phyloP scores from a whole-genome alignment of 2,329 filamentous ascomycete species.

The Tolypocladium guangdongense region DNA sequence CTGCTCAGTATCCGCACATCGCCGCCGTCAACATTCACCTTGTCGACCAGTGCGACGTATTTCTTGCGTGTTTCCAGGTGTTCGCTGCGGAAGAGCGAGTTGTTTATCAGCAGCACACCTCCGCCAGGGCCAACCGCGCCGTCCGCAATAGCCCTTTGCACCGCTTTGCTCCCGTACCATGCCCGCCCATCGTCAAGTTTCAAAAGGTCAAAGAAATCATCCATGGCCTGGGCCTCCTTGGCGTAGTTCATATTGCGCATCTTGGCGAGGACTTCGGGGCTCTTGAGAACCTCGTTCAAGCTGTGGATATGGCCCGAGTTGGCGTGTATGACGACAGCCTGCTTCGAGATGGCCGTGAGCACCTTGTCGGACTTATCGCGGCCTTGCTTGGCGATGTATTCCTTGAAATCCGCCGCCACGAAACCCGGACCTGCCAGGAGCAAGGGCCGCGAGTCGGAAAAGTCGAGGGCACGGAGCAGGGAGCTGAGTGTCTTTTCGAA shows the following conservation, averaged over 20 bases:
- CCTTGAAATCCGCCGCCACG: conserved; percentile 68
- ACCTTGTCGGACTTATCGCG: conserved; percentile 53
- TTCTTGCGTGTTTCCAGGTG: conserved; percentile 64
- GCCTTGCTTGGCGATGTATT: conserved; percentile 55
- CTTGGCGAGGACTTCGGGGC: conserved; percentile 62
- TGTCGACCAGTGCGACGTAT: conserved; percentile 80
- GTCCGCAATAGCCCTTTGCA: conserved; percentile 71
- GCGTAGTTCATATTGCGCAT: conserved; percentile 84
- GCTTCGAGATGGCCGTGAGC: conserved; percentile 49
- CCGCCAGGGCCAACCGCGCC: conserved; percentile 83
- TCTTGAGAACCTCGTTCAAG: conserved; percentile 77
- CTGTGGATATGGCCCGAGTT: conserved; percentile 80
- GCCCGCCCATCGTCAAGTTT: conserved; percentile 78
- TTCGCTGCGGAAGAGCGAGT: conserved; percentile 75
- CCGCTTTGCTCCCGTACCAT: conserved; percentile 80
- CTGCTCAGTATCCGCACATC: conserved; percentile 84
- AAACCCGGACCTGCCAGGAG: conserved; percentile 86
- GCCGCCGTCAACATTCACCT: conserved; percentile 76
- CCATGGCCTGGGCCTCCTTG: conserved; percentile 73
- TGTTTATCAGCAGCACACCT: conserved; percentile 76
- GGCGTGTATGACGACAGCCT: conserved; percentile 67
- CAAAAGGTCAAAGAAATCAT: conserved; percentile 67
- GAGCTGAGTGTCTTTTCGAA: conserved; percentile 68
- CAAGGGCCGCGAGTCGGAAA: conserved; percentile 57
- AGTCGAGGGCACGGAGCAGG: conserved; percentile 67